phyloP scores from a whole-genome alignment of 208 protist species.

The Strigomonas culicis region DNA sequence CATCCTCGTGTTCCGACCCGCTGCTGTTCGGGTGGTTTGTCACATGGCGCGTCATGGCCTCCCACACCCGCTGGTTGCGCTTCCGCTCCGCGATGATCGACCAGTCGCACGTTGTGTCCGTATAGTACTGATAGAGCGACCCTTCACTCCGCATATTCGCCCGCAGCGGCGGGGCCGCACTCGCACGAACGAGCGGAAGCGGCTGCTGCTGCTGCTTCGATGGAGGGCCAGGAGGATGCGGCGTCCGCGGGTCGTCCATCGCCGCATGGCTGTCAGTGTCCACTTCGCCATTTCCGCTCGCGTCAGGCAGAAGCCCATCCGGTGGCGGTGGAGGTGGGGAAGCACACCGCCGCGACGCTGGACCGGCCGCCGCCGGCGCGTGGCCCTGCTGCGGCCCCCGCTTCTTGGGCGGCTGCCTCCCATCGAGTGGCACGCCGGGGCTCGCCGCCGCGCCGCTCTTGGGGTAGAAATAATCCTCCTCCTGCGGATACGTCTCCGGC shows the following conservation, averaged over 20 bases:
- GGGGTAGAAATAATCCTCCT: neutral
- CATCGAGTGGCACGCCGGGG: neutral
- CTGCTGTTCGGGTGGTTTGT: too few species aligned
- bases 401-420: neutral
- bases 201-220: too few species aligned
- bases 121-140: too few species aligned
- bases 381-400: too few species aligned
- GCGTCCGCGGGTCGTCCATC: neutral
- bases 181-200: too few species aligned
- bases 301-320: too few species aligned
- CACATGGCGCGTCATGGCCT: too few species aligned
- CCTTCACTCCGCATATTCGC: too few species aligned
- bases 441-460: neutral
- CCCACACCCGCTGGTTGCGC: conserved; percentile 13
- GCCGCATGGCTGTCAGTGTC: neutral
- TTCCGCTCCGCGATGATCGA: conserved; percentile 23
- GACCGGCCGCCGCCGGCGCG: too few species aligned
- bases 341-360: neutral
- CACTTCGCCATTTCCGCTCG: neutral
- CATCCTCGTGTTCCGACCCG: too few species aligned
- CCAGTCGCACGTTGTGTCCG: conserved; percentile 36
- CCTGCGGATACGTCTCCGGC: conserved; percentile 13
- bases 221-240: too few species aligned
- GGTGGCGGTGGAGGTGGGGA: neutral
- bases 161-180: too few species aligned